Evolutionary conservation across 305 asterid genomes (phyloP).

Genomic region (Fraxinus xanthoxyloides): DNA sequence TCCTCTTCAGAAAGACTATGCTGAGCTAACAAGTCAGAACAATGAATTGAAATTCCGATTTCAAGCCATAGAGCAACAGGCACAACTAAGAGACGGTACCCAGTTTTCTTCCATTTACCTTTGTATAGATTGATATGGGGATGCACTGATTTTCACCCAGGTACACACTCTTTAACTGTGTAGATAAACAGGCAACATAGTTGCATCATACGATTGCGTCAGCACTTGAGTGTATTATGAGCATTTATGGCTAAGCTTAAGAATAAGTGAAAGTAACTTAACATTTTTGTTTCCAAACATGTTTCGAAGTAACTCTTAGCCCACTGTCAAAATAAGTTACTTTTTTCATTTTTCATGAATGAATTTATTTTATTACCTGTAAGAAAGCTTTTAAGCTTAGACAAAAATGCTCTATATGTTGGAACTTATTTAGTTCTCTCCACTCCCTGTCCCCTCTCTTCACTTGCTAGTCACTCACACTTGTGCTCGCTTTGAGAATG

Average conservation of each 20-base stretch:
- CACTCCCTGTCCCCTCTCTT: background rate
- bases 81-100: conserved; percentile 80
- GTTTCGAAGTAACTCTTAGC: background rate
- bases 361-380: background rate
- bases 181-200: background rate
- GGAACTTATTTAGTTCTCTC: background rate
- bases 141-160: background rate
- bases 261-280: background rate
- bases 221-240: background rate
- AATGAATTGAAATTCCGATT: conserved; percentile 77
- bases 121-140: background rate
- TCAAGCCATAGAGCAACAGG: conserved; percentile 88
- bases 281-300: background rate
- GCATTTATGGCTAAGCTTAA: background rate
- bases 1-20: conserved; percentile 54
- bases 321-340: background rate
- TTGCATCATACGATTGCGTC: background rate
- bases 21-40: conserved; percentile 63
- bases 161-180: background rate
- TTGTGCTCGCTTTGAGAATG: conserved; percentile 14
- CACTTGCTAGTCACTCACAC: background rate
- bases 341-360: background rate
- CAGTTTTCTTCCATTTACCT: conserved; percentile 12
- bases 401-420: background rate
- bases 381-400: background rate